phyloP scores from a whole-genome alignment of 805 yeast species.

The Starmerella lactis-condensi region DNA sequence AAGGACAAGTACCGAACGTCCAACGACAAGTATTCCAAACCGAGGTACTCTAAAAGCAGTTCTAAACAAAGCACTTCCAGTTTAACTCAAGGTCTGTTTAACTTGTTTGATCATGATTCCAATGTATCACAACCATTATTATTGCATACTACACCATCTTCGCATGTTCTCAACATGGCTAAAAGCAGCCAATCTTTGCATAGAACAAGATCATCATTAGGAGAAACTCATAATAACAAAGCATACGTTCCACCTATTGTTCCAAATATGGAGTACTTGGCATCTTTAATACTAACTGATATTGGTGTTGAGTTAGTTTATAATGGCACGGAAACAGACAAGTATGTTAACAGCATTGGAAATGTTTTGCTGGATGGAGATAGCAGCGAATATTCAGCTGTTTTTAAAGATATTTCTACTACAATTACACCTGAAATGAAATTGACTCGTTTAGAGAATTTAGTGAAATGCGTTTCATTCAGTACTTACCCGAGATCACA shows the following conservation, averaged over 20 bases:
- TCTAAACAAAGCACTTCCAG: not conserved
- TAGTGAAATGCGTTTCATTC: no score
- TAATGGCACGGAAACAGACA: conserved; percentile 23
- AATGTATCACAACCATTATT: conserved; percentile 3
- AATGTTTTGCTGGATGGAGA: conserved; percentile 19
- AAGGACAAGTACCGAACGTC: conserved; percentile 14
- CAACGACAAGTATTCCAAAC: conserved; percentile 6
- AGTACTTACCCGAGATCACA: no score
- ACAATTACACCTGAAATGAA: conserved; percentile 12
- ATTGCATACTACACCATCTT: conserved; percentile 12
- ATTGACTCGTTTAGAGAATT: conserved; percentile 9
- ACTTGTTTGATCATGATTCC: conserved; percentile 12
- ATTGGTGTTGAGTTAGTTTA: conserved; percentile 17
- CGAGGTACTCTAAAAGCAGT: not conserved
- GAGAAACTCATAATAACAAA: not conserved
- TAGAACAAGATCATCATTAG: not conserved
- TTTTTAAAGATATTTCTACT: conserved; percentile 13
- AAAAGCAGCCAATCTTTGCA: conserved; percentile 11
- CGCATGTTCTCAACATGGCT: conserved; percentile 11
- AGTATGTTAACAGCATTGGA: conserved; percentile 19
- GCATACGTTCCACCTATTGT: conserved; percentile 8
- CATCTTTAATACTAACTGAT: conserved; percentile 20
- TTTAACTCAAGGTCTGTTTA: conserved; percentile 11
- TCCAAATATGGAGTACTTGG: conserved; percentile 8
- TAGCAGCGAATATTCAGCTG: conserved; percentile 11